Conservation (phyloP, 495 filamentous ascomycete genomes). For the Achaetomiella virescens region DNA sequence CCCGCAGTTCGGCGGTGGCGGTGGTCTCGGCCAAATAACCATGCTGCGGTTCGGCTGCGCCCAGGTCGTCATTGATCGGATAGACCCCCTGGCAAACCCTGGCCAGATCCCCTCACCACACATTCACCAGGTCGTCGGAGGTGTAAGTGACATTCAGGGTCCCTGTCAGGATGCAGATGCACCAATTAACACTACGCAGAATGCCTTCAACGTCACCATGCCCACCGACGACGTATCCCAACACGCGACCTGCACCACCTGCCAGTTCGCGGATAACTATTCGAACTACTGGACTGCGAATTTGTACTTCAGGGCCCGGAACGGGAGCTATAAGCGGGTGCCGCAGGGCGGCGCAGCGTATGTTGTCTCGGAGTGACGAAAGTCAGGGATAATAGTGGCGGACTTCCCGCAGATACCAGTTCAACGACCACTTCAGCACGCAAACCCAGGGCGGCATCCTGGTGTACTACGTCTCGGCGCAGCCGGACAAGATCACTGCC, state of each 20-base stretch:
- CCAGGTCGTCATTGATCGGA: conserved; percentile 39
- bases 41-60: conserved; percentile 45
- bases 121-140: conserved; percentile 43
- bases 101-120: conserved; percentile 34
- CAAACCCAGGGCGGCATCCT: conserved; percentile 45
- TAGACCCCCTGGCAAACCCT: conserved; percentile 41
- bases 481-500: conserved; percentile 46
- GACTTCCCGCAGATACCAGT: conserved; percentile 23
- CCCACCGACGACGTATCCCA: conserved; percentile 34
- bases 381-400: not conserved
- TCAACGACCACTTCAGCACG: conserved; percentile 44
- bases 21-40: conserved; percentile 30
- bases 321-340: conserved; percentile 44
- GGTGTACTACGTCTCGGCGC: conserved; percentile 49
- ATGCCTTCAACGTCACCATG: conserved; percentile 40
- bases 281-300: conserved; percentile 48
- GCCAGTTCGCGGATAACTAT: conserved; percentile 39
- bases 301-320: conserved; percentile 44
- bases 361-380: not conserved
- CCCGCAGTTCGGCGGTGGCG: conserved; percentile 30
- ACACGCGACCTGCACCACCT: conserved; percentile 36
- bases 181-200: too few relatives aligned
- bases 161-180: too few relatives aligned
- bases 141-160: too few relatives aligned
- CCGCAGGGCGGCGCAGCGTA: conserved; percentile 40